phyloP scores from a whole-genome alignment of 1,139 yeast species.

The Ogataea hybrid region DNA sequence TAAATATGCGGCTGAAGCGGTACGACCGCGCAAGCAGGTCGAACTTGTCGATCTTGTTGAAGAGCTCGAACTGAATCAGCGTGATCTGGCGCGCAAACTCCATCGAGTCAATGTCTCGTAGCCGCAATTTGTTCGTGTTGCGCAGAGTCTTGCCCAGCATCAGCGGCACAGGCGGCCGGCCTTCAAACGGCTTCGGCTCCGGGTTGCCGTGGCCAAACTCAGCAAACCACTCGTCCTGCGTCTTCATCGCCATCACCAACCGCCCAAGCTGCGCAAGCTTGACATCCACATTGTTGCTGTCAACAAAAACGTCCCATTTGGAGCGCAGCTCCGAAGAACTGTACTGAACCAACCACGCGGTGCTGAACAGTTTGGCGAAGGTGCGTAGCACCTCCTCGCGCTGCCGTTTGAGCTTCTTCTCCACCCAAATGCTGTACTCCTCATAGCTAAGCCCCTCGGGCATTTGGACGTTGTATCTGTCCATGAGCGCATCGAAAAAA shows the following conservation, averaged over 20 bases:
- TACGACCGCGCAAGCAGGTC: conserved; percentile 82
- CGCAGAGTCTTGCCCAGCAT: conserved; percentile 24
- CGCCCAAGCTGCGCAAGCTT: conserved; percentile 21
- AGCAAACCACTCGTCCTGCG: conserved; percentile 26
- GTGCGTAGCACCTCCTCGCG: conserved; percentile 68
- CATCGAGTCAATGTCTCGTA: conserved; percentile 68
- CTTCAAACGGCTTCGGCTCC: conserved; percentile 14
- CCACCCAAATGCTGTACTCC: conserved; percentile 80
- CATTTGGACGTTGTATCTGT: conserved; percentile 70
- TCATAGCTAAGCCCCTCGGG: conserved; percentile 87
- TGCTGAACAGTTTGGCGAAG: conserved; percentile 68
- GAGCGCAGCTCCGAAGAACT: conserved; percentile 38
- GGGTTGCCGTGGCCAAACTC: conserved; percentile 22
- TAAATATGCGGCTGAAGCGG: conserved; percentile 49
- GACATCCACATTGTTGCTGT: conserved; percentile 22
- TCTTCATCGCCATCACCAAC: conserved; percentile 19
- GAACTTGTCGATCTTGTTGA: conserved; percentile 63
- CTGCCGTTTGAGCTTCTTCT: conserved; percentile 65
- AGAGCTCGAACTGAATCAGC: conserved; percentile 69
- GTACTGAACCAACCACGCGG: conserved; percentile 58
- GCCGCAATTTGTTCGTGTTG: conserved; percentile 40
- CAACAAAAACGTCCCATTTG: conserved; percentile 58
- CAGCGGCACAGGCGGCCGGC: conserved; percentile 28
- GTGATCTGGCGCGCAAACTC: conserved; percentile 87
- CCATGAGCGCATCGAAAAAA: conserved; percentile 58